A percentile compares a stretch with the other conserved stretches of the same genome.
phyloP scores from a whole-genome alignment of 768 basidiomycete species.

The Tylopilus plumbeoviolaceoides region DNA sequence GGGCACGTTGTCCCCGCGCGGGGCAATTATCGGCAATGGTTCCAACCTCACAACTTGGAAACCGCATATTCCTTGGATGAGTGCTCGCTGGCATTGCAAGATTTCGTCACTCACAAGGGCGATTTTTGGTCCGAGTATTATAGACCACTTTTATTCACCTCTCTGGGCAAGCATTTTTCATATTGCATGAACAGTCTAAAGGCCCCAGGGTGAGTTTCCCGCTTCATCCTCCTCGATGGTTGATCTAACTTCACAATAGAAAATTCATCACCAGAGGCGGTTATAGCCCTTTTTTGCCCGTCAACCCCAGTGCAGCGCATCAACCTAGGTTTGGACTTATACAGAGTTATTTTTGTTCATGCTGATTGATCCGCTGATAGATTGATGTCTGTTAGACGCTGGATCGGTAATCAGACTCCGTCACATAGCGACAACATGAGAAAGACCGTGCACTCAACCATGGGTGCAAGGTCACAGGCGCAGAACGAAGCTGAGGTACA shows the following conservation, averaged over 20 bases:
- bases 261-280: slow-evolving; percentile 67
- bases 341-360: slow-evolving; percentile 21
- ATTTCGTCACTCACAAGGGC: slow-evolving; percentile 55
- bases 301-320: slow-evolving; percentile 37
- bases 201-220: slow-evolving; percentile 61
- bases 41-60: slow-evolving; percentile 61
- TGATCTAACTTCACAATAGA: slow-evolving; percentile 32
- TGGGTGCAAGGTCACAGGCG: slow-evolving; percentile 23
- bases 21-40: slow-evolving; percentile 85
- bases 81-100: slow-evolving; percentile 56
- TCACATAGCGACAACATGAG: slow-evolving; percentile 38
- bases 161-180: slow-evolving; percentile 83
- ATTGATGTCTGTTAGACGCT: slow-evolving; percentile 71
- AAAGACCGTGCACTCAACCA: slow-evolving; percentile 33
- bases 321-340: slow-evolving; percentile 35
- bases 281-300: slow-evolving; percentile 72
- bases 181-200: slow-evolving; percentile 91
- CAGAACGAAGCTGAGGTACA: slow-evolving; percentile 28
- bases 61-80: slow-evolving; percentile 64
- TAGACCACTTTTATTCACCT: slow-evolving; percentile 77
- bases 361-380: slow-evolving; percentile 32
- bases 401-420: slow-evolving; percentile 60
- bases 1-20: slow-evolving; percentile 50
- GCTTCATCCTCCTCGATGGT: background rate
- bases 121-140: slow-evolving; percentile 93